Conservation (phyloP, 306 rosid species). For the Alnus glutinosa region DNA sequence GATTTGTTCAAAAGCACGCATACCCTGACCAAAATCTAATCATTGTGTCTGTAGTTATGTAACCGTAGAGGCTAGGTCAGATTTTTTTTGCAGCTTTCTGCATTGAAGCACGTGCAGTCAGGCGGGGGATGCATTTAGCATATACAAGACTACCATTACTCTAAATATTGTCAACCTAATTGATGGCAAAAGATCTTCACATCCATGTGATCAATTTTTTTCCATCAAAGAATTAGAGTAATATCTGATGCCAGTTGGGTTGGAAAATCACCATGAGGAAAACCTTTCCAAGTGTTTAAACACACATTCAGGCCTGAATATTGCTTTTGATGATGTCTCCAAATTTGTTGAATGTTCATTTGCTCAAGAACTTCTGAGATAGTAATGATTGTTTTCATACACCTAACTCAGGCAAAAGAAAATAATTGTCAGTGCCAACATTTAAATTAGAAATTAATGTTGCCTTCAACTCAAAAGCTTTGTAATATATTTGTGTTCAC, state of each 20-base stretch:
- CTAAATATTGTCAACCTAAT: background rate
- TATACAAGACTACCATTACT: background rate
- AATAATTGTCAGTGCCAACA: background rate
- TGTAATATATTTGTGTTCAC: background rate
- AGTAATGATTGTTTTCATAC: background rate
- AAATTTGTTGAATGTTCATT: background rate
- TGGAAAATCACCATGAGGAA: background rate
- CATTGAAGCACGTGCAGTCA: background rate
- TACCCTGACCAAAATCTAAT: background rate
- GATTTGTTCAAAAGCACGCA: background rate
- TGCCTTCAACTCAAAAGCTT: background rate
- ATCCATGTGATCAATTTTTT: background rate
- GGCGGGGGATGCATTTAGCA: no score
- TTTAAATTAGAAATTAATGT: background rate
- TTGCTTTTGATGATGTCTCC: background rate
- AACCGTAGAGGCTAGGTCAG: background rate
- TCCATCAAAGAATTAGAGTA: background rate
- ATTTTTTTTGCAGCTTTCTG: background rate
- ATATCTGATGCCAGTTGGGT: background rate
- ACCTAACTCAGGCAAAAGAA: background rate
- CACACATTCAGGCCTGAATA: background rate
- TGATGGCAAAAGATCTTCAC: background rate
- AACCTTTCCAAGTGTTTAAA: background rate
- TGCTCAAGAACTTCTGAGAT: background rate
- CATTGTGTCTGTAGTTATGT: background rate